Conservation (phyloP, 2,329 filamentous ascomycete genomes). For the Gremmenia infestans region DNA sequence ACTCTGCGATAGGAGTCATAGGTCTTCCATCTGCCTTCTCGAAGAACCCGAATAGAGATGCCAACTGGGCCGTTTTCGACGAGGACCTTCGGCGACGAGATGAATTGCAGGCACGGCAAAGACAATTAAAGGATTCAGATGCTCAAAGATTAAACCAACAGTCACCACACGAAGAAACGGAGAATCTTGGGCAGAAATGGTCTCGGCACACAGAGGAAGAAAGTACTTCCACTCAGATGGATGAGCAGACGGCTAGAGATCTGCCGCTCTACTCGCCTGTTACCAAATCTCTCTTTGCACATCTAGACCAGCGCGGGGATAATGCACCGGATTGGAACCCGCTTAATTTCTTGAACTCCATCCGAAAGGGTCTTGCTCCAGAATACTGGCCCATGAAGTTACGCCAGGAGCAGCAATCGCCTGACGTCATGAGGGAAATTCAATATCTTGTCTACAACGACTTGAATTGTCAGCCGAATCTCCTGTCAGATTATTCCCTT, state of each 20-base stretch:
- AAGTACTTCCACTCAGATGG: neutral
- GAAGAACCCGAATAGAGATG: constrained; percentile 12
- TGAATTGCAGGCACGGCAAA: constrained; percentile 21
- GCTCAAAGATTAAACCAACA: neutral
- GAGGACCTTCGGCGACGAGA: constrained; percentile 24
- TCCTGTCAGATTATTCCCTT: constrained; percentile 24
- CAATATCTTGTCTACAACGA: constrained; percentile 18
- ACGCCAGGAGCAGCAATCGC: constrained; percentile 1
- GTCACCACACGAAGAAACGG: constrained; percentile 1
- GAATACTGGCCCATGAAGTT: constrained; percentile 3
- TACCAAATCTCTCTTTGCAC: constrained; percentile 20
- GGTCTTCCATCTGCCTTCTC: constrained; percentile 31
- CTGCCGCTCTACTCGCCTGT: constrained; percentile 27
- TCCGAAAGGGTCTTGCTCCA: constrained; percentile 51
- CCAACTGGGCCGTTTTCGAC: constrained; percentile 26
- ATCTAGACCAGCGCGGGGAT: constrained; percentile 11
- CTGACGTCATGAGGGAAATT: constrained; percentile 9
- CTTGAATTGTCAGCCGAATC: constrained; percentile 11
- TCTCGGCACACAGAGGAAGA: neutral
- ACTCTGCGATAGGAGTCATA: constrained; percentile 18
- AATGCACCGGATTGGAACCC: constrained; percentile 57
- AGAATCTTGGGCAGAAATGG: constrained; percentile 15
- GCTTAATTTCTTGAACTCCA: constrained; percentile 40
- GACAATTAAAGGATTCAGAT: constrained; percentile 20
- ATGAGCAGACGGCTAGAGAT: constrained; percentile 10